Evolutionary conservation across 2,329 filamentous ascomycete species (phyloP).

Genomic region (Ophiostoma sp.): DNA sequence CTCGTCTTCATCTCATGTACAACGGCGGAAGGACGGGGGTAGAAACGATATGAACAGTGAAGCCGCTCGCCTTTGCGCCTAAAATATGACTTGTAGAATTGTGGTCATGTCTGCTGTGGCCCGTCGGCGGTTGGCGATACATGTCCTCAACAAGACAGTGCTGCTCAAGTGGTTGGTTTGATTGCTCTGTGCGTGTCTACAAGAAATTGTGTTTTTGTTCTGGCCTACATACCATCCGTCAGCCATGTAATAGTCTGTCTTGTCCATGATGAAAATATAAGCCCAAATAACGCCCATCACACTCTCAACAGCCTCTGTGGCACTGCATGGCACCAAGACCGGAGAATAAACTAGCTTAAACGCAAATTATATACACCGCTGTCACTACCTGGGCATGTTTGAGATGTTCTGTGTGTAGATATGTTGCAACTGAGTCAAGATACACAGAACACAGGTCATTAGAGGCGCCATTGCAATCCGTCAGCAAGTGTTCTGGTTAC

Average conservation of each 20-base stretch:
- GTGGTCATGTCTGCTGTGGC: constrained; percentile 16
- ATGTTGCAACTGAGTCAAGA: constrained; percentile 11
- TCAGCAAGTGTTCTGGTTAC: too few species aligned
- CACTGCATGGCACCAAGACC: constrained; percentile 20
- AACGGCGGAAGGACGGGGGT: neutral
- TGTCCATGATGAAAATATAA: neutral
- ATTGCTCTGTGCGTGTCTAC: neutral
- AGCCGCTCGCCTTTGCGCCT: neutral
- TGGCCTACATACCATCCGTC: neutral
- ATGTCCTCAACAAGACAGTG: neutral
- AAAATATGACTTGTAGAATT: constrained; percentile 15
- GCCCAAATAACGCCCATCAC: neutral
- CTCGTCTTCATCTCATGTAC: neutral
- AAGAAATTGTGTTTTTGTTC: neutral
- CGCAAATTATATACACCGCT: constrained; percentile 10
- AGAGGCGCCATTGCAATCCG: too few species aligned
- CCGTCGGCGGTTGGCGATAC: neutral
- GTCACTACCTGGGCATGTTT: neutral
- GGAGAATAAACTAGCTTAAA: constrained; percentile 19
- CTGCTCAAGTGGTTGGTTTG: neutral
- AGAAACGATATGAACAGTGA: neutral
- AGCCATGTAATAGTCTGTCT: neutral
- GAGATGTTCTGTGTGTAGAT: constrained; percentile 5
- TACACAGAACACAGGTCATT: neutral
- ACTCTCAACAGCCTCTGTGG: constrained; percentile 15